phyloP scores from a whole-genome alignment of 306 rosid species.

The Glycyrrhiza uralensis region DNA sequence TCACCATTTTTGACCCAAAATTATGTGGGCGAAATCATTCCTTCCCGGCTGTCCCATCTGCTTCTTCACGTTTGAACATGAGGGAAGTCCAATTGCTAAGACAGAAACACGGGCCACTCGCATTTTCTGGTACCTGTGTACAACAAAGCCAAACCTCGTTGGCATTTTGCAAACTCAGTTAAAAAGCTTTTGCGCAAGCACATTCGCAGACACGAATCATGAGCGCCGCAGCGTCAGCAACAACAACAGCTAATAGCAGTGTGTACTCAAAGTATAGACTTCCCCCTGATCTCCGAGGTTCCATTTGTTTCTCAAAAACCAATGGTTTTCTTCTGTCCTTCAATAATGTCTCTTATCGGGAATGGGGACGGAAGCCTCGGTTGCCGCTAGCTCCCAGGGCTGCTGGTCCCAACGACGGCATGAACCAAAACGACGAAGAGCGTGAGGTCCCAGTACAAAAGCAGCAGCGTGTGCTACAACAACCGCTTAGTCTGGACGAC shows the following conservation, averaged over 20 bases:
- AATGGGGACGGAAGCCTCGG: neutral
- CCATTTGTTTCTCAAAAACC: slow-evolving; percentile 20
- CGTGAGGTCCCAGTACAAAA: too few species aligned
- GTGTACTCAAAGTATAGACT: slow-evolving; percentile 5
- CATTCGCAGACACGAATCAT: neutral
- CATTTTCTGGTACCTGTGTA: neutral
- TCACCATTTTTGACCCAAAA: too few species aligned
- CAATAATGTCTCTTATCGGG: neutral
- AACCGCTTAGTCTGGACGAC: slow-evolving; percentile 67
- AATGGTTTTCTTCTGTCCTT: neutral
- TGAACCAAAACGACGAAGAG: slow-evolving; percentile 16
- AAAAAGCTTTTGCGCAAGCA: neutral
- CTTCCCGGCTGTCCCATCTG: too few species aligned
- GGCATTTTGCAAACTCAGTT: neutral
- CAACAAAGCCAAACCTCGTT: too few species aligned
- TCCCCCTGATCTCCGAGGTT: slow-evolving; percentile 6
- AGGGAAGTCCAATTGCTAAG: neutral
- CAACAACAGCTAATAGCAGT: slow-evolving; percentile 18
- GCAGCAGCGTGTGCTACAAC: slow-evolving; percentile 25
- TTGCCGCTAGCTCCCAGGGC: slow-evolving; percentile 17
- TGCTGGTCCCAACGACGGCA: slow-evolving; percentile 20
- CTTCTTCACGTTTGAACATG: neutral
- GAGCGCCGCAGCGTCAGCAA: slow-evolving; percentile 23
- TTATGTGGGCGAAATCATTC: too few species aligned
- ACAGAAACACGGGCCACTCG: neutral